Percentiles rank a stretch among this genome's conserved stretches.
phyloP scores from a whole-genome alignment of 257 asterid genomes.

The Echites panduratus region DNA sequence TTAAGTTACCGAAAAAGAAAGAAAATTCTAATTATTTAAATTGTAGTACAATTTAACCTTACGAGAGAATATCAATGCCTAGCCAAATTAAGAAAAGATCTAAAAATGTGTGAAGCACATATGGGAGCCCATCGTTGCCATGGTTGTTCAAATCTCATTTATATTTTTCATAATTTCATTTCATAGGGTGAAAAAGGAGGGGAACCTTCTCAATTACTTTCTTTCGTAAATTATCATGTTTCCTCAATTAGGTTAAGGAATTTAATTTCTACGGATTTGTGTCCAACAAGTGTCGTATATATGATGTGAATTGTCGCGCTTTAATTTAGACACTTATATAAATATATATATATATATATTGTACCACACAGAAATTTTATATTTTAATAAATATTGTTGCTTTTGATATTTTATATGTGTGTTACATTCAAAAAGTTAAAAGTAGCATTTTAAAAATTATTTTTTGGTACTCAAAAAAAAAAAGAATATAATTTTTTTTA shows the following conservation, averaged over 20 bases:
- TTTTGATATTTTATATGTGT: no score
- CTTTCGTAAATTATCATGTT: background rate
- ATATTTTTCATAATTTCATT: background rate
- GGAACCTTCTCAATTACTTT: background rate
- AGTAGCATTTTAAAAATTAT: no score
- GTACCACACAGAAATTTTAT: no score
- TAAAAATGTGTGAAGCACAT: background rate
- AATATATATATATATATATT: no score
- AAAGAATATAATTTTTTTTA: no score
- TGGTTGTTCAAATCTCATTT: background rate
- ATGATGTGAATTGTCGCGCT: background rate
- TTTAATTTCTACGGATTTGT: background rate
- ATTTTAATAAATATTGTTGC: no score
- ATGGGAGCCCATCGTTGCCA: background rate
- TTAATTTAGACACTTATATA: no score
- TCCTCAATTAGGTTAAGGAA: background rate
- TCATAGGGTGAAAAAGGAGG: background rate
- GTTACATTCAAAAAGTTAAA: no score
- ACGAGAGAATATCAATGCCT: background rate
- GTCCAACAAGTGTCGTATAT: background rate
- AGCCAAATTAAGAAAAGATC: constrained; percentile 3
- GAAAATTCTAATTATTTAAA: no score
- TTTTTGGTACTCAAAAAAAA: no score
- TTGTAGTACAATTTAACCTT: background rate
- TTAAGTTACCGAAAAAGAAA: no score